A percentile compares a stretch with the other conserved stretches of the same genome.
These are phyloP conservation scores for Phytophthora rubi DNA, from an alignment of 352 stramenopile genomes.

Conservation along the genomic window DNA sequence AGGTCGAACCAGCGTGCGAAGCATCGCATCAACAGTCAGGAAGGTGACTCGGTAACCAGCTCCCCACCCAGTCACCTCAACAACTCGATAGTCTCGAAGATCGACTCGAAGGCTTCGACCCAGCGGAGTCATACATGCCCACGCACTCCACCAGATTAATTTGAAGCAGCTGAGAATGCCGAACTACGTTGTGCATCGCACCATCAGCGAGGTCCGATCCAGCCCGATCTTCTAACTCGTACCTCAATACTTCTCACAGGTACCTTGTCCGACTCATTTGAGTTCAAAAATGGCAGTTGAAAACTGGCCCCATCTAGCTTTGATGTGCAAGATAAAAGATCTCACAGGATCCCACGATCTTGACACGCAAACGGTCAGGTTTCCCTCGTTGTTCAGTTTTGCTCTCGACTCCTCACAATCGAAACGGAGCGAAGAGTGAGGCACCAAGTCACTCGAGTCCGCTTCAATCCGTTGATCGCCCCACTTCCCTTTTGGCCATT, in stretches of 20 bases:
- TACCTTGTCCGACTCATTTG: not conserved
- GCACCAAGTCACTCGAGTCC: not conserved
- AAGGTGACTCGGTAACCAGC: not conserved
- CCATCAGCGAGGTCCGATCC: not conserved
- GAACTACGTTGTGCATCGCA: not conserved
- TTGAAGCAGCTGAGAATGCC: conserved; percentile 14
- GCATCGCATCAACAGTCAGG: not conserved
- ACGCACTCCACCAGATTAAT: not conserved
- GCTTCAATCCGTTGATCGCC: not conserved
- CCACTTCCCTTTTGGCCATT: not conserved
- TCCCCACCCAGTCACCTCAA: not conserved
- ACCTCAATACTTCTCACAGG: conserved; percentile 5
- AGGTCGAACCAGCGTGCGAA: no score
- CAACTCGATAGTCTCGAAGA: conserved; percentile 3
- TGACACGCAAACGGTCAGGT: not conserved
- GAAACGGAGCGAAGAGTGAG: conserved; percentile 9
- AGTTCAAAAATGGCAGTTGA: not conserved
- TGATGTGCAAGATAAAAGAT: not conserved
- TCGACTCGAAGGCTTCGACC: no score
- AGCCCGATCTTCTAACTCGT: conserved; percentile 2
- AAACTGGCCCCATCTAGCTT: not conserved
- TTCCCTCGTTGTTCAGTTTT: not conserved
- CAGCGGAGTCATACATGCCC: no score
- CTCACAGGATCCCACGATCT: conserved; percentile 4
- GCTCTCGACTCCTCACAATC: conserved; percentile 12